phyloP scores from a whole-genome alignment of 768 basidiomycete species.

The Podaxis sp. region DNA sequence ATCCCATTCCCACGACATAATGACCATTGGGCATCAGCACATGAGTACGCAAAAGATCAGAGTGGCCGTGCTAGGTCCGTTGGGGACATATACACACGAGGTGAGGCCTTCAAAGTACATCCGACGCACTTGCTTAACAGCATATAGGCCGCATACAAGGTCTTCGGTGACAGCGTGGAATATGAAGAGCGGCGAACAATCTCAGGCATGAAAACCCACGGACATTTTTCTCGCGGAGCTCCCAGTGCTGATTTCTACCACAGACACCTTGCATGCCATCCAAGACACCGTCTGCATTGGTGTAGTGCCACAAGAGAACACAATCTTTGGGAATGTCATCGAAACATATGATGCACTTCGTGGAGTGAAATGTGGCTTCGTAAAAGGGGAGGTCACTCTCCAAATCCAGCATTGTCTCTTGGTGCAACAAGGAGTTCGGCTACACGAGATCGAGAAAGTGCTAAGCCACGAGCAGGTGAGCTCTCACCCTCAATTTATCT shows the following conservation, averaged over 20 bases:
- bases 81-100: constrained; percentile 72
- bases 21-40: constrained; percentile 3
- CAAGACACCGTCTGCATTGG: constrained; percentile 45
- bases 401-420: constrained; percentile 70
- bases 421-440: constrained; percentile 54
- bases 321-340: constrained; percentile 67
- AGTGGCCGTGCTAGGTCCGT: constrained; percentile 65
- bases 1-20: constrained; percentile 11
- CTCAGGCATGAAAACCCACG: constrained; percentile 26
- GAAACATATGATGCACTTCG: constrained; percentile 75
- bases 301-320: constrained; percentile 82
- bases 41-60: constrained; percentile 17
- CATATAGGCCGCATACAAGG: constrained; percentile 39
- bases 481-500: neutral
- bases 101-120: constrained; percentile 20
- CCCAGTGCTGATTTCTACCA: neutral
- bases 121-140: neutral
- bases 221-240: neutral
- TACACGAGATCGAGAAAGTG: constrained; percentile 55
- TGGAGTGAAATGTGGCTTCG: constrained; percentile 42
- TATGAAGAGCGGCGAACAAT: constrained; percentile 38
- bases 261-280: constrained; percentile 62
- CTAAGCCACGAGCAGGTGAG: constrained; percentile 81
- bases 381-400: constrained; percentile 61
- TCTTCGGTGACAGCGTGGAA: constrained; percentile 31